Evolutionary conservation across 176 grass and related monocot species (phyloP), one percentile per base, ranked within the genome.

Genomic region (Eragrostis nindensis): DNA sequence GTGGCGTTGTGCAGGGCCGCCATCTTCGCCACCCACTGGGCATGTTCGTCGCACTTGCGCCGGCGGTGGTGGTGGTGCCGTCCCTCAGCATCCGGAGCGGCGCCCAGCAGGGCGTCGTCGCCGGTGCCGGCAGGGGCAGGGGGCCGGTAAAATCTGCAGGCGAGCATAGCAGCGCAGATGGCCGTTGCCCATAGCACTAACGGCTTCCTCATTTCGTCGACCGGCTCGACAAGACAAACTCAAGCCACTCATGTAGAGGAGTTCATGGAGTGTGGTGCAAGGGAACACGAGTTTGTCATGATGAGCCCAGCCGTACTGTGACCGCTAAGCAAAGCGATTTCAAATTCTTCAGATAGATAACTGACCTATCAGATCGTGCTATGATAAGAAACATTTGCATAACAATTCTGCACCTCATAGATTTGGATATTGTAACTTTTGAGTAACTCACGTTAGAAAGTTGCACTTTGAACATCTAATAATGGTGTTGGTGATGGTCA

Each of bases 111-210:
- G 3, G 25, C 8, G 10, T 0, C 56, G 56, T 60, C 57, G 11
- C 29, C 24, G 24, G 14, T 49, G 47, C 3, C 5, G 11, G 15
- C 62, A 19, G n/a, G n/a, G n/a, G n/a, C n/a, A n/a, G 14, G 29
- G 2, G 29, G 62, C 5, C 81, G 73, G 63, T 71, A 53, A 7
- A 47, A 44, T 36, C 62, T 84, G 36, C 67, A 89, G 19, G 90
- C 81, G 18, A 97, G 68, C 6, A 97, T 63, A 15, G 84, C 83
- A 82, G 88, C 80, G 68, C 55, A 79, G 61, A 93, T 68, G 60
- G 91, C 81, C 18, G 89, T 78, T 52, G 73, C 78, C 80, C 88
- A 85, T 21, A 91, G 41, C 6, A 83, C 32, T 5, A 82, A 36
- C 4, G 62, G 67, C 82, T 62, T 89, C 17, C 46, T 59, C 6